These are phyloP conservation scores for Russula olivacea DNA, from an alignment of 768 basidiomycete genomes.

Conservation along the genomic window DNA sequence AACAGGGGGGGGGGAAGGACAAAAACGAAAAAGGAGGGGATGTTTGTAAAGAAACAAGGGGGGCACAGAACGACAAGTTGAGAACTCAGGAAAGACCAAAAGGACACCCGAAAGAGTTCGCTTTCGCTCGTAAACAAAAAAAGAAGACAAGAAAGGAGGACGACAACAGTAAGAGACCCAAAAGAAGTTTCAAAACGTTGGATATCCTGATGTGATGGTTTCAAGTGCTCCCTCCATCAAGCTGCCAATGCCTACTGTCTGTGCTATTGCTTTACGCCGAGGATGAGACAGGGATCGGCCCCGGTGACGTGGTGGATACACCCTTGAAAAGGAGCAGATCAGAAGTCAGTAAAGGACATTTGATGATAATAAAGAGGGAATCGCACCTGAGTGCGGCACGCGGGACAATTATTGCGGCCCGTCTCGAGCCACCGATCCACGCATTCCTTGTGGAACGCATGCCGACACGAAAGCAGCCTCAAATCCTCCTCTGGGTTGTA, in stretches of 20 bases:
- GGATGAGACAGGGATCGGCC: background rate
- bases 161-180: background rate
- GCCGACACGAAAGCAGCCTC: conserved; percentile 74
- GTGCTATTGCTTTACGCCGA: background rate
- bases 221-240: background rate
- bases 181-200: background rate
- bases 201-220: background rate
- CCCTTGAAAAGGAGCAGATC: background rate
- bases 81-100: background rate
- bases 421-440: conserved; percentile 47
- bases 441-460: conserved; percentile 85
- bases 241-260: background rate
- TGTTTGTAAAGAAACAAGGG: background rate
- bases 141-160: background rate
- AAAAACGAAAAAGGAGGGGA: background rate
- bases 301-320: background rate
- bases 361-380: background rate
- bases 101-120: background rate
- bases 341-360: background rate
- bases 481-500: conserved; percentile 74
- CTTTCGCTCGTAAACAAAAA: background rate
- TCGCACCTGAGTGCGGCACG: conserved; percentile 72
- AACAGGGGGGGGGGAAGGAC: background rate
- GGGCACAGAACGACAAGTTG: background rate
- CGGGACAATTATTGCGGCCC: conserved; percentile 88